Conservation (phyloP, 2,329 filamentous ascomycete species). For the Exophiala dermatitidis region DNA sequence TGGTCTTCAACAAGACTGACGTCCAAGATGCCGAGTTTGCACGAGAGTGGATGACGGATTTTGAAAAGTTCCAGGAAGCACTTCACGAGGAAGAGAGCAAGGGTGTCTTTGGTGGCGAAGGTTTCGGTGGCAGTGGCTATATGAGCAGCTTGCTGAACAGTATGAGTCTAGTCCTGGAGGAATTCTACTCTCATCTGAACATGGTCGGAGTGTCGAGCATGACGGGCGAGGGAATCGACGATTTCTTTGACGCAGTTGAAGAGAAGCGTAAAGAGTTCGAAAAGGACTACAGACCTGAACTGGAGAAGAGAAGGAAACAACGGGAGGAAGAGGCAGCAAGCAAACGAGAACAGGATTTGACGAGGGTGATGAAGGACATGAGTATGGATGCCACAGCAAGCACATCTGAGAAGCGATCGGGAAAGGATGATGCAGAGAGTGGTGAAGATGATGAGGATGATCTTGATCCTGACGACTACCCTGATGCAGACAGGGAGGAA, state of each 20-base stretch:
- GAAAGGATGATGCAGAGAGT: slow-evolving; percentile 40
- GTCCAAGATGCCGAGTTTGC: slow-evolving; percentile 85
- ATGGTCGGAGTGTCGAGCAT: slow-evolving; percentile 91
- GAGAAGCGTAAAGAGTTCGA: slow-evolving; percentile 85
- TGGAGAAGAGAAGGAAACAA: slow-evolving; percentile 69
- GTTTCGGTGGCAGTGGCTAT: slow-evolving; percentile 78
- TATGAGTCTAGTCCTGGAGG: slow-evolving; percentile 95
- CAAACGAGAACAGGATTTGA: slow-evolving; percentile 70
- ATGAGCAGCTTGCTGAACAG: slow-evolving; percentile 94
- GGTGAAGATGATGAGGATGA: slow-evolving; percentile 44
- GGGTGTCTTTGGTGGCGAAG: slow-evolving; percentile 66
- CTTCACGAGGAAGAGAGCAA: slow-evolving; percentile 70
- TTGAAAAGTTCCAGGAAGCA: slow-evolving; percentile 87
- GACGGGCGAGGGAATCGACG: slow-evolving; percentile 82
- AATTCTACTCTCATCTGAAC: slow-evolving; percentile 90
- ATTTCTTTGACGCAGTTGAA: slow-evolving; percentile 85
- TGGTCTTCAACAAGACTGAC: slow-evolving; percentile 99
- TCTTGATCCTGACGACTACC: slow-evolving; percentile 40
- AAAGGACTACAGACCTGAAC: slow-evolving; percentile 82
- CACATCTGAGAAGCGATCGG: slow-evolving; percentile 30
- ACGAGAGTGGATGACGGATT: slow-evolving; percentile 99
- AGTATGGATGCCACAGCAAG: slow-evolving; percentile 41
- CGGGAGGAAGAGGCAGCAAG: slow-evolving; percentile 67
- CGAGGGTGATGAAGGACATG: slow-evolving; percentile 94
- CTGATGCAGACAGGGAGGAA: slow-evolving; percentile 52